Percentiles rank a stretch among this genome's conserved stretches.
Evolutionary conservation across 2,329 filamentous ascomycete genomes (phyloP).

Genomic region (Hawksworthiomyces lignivorus): DNA sequence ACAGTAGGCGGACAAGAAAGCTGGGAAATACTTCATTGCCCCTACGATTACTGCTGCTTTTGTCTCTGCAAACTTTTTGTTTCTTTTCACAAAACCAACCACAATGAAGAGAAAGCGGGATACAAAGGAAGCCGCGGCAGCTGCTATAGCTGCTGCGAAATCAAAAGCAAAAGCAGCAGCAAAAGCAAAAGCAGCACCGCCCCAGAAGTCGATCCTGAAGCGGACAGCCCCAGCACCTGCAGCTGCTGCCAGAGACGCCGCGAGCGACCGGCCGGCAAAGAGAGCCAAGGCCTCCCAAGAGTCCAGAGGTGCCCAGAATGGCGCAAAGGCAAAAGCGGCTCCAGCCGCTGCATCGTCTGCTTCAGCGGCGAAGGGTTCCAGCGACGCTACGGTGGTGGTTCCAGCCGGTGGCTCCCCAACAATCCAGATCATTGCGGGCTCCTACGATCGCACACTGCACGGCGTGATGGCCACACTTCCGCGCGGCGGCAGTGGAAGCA

Average conservation of each 20-base stretch:
- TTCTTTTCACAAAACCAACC: neutral
- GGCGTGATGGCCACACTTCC: conserved; percentile 71
- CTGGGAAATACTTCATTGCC: too few relatives aligned
- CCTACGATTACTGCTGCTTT: too few relatives aligned
- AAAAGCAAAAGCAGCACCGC: neutral
- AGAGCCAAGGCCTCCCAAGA: neutral
- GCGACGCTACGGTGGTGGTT: neutral
- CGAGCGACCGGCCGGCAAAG: too few relatives aligned
- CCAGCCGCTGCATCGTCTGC: neutral
- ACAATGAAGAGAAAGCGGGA: conserved; percentile 15
- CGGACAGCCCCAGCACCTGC: neutral
- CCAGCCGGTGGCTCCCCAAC: conserved; percentile 35
- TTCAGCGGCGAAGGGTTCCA: neutral
- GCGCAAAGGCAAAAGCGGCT: neutral
- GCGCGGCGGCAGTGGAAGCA: conserved; percentile 11
- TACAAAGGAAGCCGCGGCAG: conserved; percentile 1
- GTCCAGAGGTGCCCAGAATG: neutral
- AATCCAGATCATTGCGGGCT: conserved; percentile 87
- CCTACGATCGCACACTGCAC: conserved; percentile 89
- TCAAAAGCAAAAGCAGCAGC: conserved; percentile 6
- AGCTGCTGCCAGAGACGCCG: too few relatives aligned
- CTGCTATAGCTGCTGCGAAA: neutral
- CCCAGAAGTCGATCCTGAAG: neutral
- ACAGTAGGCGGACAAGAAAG: too few relatives aligned
- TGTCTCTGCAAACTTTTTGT: neutral